Evolutionary conservation across 768 basidiomycete genomes (phyloP).

Genomic region (Trametes punicea): DNA sequence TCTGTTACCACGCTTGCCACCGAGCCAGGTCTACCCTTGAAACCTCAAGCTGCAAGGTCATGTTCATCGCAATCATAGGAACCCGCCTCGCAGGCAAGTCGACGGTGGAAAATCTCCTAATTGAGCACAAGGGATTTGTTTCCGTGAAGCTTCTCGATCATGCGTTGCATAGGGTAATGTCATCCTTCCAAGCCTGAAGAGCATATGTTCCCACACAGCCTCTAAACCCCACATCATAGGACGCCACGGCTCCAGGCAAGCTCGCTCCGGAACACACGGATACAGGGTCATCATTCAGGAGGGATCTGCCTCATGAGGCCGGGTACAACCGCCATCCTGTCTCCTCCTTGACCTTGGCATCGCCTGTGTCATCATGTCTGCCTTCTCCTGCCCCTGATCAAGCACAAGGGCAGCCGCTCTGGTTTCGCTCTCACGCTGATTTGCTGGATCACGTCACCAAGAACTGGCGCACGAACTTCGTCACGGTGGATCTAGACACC

Average conservation of each 20-base stretch:
- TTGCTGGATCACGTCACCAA: conserved; percentile 75
- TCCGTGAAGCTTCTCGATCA: conserved; percentile 32
- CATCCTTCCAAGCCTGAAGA: too few species aligned
- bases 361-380: conserved; percentile 23
- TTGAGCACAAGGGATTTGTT: conserved; percentile 54
- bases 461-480: conserved; percentile 77
- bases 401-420: conserved; percentile 16
- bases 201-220: background rate
- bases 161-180: too few species aligned
- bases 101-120: conserved; percentile 54
- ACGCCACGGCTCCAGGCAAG: background rate
- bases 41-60: too few species aligned
- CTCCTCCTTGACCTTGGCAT: conserved; percentile 27
- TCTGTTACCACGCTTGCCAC: too few species aligned
- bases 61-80: conserved; percentile 34
- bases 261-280: background rate
- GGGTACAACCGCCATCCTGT: conserved; percentile 5
- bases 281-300: background rate
- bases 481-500: conserved; percentile 70
- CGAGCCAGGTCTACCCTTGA: too few species aligned
- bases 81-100: conserved; percentile 33
- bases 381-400: conserved; percentile 23
- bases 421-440: conserved; percentile 46
- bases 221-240: background rate
- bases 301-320: background rate